Evolutionary conservation across 2,329 filamentous ascomycete genomes (phyloP).

Genomic region (Aspergillus hiratsukae): DNA sequence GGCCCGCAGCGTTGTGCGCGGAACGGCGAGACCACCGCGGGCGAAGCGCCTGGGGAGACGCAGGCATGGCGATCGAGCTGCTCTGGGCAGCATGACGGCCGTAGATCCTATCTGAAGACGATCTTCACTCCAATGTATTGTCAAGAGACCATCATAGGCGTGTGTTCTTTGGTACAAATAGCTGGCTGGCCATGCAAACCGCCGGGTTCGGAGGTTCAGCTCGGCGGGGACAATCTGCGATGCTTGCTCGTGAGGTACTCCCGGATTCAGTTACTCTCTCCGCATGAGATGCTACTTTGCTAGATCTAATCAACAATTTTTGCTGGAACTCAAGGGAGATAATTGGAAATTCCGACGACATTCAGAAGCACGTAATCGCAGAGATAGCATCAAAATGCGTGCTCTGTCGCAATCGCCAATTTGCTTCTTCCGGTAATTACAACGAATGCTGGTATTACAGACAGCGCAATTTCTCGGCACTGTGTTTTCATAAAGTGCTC

Average conservation of each 20-base stretch:
- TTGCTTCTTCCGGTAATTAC: conserved; percentile 2
- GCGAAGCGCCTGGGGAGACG: conserved; percentile 26
- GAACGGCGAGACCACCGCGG: conserved; percentile 21
- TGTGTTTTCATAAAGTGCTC: background rate
- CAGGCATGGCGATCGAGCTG: conserved; percentile 32
- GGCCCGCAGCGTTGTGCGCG: conserved; percentile 19
- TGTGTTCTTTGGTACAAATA: conserved; percentile 14
- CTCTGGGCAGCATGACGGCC: conserved; percentile 35
- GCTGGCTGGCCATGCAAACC: conserved; percentile 22
- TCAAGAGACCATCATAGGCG: background rate
- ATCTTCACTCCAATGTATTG: background rate
- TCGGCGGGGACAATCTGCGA: conserved; percentile 1
- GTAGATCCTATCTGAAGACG: conserved; percentile 5
- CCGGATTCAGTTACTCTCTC: background rate
- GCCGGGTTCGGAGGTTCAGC: conserved; percentile 34
- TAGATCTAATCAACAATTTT: background rate
- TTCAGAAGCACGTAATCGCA: background rate
- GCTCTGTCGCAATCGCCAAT: conserved; percentile 24
- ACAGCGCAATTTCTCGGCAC: background rate
- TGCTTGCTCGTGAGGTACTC: background rate
- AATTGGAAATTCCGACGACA: background rate
- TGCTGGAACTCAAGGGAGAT: background rate
- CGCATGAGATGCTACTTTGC: background rate
- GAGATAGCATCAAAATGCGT: conserved; percentile 4
- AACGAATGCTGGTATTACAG: background rate